Evolutionary conservation across 768 basidiomycete genomes (phyloP).

Genomic region (Hygrocybe coccinea): DNA sequence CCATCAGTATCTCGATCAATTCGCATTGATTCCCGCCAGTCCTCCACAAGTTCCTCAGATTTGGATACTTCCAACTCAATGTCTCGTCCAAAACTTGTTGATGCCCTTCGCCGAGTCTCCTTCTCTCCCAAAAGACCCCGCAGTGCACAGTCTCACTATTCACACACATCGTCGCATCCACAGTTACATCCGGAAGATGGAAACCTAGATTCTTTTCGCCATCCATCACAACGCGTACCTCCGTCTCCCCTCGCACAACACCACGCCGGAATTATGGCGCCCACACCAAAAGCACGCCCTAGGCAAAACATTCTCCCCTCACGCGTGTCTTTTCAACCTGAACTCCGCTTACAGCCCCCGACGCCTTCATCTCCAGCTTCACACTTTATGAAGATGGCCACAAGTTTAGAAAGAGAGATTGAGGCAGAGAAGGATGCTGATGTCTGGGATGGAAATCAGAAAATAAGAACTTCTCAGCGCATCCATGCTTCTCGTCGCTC

Average conservation of each 20-base stretch:
- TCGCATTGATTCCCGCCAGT: slow-evolving; percentile 44
- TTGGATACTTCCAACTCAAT: slow-evolving; percentile 49
- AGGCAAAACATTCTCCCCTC: slow-evolving; percentile 25
- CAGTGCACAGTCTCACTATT: slow-evolving; percentile 30
- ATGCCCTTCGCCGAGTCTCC: slow-evolving; percentile 62
- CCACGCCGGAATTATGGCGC: background rate
- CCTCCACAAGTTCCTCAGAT: slow-evolving; percentile 43
- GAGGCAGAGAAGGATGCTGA: slow-evolving; percentile 31
- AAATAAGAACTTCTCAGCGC: background rate
- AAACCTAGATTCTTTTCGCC: background rate
- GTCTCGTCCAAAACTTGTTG: slow-evolving; percentile 60
- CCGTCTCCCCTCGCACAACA: background rate
- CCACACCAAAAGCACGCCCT: slow-evolving; percentile 12
- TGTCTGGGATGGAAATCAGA: background rate
- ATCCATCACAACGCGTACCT: background rate
- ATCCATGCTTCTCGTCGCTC: slow-evolving; percentile 9
- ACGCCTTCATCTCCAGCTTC: slow-evolving; percentile 55
- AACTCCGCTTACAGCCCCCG: slow-evolving; percentile 53
- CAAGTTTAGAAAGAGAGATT: slow-evolving; percentile 52
- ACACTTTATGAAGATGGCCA: slow-evolving; percentile 57
- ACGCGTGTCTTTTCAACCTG: slow-evolving; percentile 37
- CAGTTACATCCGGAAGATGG: background rate
- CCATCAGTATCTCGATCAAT: slow-evolving; percentile 34
- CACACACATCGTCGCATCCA: background rate
- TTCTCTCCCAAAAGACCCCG: slow-evolving; percentile 78